phyloP scores from a whole-genome alignment of 495 filamentous ascomycete genomes.

The Acidomyces sp. region DNA sequence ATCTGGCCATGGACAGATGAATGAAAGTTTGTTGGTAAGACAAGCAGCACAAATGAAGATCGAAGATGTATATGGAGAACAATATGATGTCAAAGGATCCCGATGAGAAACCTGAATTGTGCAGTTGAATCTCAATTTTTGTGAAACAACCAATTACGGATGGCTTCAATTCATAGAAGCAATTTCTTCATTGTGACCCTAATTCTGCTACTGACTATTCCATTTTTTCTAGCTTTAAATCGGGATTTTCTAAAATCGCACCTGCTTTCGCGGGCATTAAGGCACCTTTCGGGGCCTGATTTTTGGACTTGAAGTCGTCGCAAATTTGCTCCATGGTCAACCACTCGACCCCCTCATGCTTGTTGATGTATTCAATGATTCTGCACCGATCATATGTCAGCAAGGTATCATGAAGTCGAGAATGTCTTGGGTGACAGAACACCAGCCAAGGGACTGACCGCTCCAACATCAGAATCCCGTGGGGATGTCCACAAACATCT shows the following conservation, averaged over 20 bases:
- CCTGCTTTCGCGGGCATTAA: slow-evolving; percentile 50
- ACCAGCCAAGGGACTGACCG: slow-evolving; percentile 21
- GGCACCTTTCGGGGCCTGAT: slow-evolving; percentile 49
- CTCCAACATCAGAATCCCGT: slow-evolving; percentile 46
- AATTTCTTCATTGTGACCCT: too few species aligned
- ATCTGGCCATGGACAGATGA: slow-evolving; percentile 1
- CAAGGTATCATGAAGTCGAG: slow-evolving; percentile 2
- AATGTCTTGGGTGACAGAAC: not conserved
- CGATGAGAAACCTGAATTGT: too few species aligned
- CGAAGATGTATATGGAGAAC: slow-evolving; percentile 10
- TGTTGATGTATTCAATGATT: slow-evolving; percentile 38
- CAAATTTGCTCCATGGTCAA: slow-evolving; percentile 43
- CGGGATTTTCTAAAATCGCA: slow-evolving; percentile 40
- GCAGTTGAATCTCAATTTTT: too few species aligned
- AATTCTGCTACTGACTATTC: too few species aligned
- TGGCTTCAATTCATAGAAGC: too few species aligned
- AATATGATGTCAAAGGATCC: slow-evolving; percentile 5
- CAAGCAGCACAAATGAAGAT: slow-evolving; percentile 10
- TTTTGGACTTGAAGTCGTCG: slow-evolving; percentile 50
- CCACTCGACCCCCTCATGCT: slow-evolving; percentile 42
- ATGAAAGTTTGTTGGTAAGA: slow-evolving; percentile 10
- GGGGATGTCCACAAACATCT: slow-evolving; percentile 38
- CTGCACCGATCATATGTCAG: slow-evolving; percentile 12
- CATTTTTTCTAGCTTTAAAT: slow-evolving; percentile 18
- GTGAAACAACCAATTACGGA: too few species aligned